These are phyloP conservation scores for Xylaria palmicola DNA, from an alignment of 495 filamentous ascomycete genomes.

Conservation along the genomic window DNA sequence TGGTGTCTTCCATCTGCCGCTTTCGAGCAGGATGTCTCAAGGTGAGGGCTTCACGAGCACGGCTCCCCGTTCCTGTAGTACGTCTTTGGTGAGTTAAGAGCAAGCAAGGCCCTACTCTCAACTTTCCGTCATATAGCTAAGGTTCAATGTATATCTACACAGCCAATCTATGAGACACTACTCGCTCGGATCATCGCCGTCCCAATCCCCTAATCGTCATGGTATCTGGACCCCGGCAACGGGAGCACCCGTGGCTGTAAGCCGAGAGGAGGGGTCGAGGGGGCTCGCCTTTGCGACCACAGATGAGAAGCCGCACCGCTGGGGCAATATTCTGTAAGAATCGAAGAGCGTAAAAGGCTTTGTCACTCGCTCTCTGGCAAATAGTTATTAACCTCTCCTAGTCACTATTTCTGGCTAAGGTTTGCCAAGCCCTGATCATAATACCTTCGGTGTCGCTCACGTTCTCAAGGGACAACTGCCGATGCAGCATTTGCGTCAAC, in stretches of 20 bases:
- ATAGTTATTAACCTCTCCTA: conserved; percentile 5
- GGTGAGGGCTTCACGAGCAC: background rate
- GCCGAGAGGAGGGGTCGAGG: background rate
- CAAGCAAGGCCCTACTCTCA: background rate
- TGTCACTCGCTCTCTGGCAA: conserved; percentile 11
- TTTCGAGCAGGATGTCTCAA: background rate
- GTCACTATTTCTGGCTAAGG: conserved; percentile 42
- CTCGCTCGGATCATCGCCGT: background rate
- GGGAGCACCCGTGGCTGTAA: background rate
- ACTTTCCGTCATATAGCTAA: background rate
- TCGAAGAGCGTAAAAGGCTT: background rate
- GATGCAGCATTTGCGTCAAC: conserved; percentile 70
- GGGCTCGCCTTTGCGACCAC: conserved; percentile 4
- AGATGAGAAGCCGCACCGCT: background rate
- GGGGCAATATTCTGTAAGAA: conserved; percentile 26
- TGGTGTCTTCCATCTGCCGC: background rate
- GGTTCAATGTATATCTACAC: background rate
- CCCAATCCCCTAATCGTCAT: background rate
- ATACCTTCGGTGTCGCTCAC: conserved; percentile 10
- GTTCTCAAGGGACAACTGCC: conserved; percentile 71
- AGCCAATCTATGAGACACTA: background rate
- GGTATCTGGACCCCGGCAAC: background rate
- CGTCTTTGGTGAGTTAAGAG: background rate
- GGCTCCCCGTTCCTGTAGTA: background rate
- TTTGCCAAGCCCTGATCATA: background rate